Base-by-base conservation (phyloP, 148 eudicot species). In the Salicornia ramosissima region DNA sequence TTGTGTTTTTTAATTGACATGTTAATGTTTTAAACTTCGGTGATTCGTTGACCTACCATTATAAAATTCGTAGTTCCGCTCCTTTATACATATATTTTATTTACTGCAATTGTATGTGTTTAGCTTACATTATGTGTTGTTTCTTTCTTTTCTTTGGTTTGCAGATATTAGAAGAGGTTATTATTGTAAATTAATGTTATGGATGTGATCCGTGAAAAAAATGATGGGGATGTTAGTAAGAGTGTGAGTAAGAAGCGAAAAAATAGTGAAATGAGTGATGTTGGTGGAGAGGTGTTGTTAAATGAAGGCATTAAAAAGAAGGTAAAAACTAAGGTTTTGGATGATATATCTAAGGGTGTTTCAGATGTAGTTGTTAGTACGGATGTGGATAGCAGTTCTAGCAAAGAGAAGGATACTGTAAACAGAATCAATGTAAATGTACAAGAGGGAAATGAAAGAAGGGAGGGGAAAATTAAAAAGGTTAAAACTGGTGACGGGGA, bases 241-340 rank as follows among this genome's bases (percentile, higher is more conserved):
- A 3, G 62, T 33, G 43, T 28, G 53, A 34, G 57, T 46, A 71
- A 71, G 64, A 77, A 77, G 53, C 46, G 72, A 50, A 72, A 71
- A 55, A 54, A 30, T 2, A 30, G 15, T 10, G 63, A 65, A 40
- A 10, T 24, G 19, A 30, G 5, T 43, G 59, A 8, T 49, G 33
- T 19, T 55, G 59, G 56, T 52, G 74, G 33, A 55, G 74, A 76
- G 24, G 71, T 34, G 46, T 22, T 52, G 5, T 40, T 9, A 5
- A 60, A 61, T 51, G 52, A 64, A 52, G 30, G 53, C 34, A 43
- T 24, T 24, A 29, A 21, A 29, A 68, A 59, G 65, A 74, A 51
- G 67, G 31, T 31, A 59, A 61, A 7, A 57, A 40, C 12, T 3
- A 65, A 65, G 61, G 29, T 24, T 33, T 18, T 46, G 29, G 46